Conservation (phyloP, 768 basidiomycete genomes). For the Termitomyces sp. region DNA sequence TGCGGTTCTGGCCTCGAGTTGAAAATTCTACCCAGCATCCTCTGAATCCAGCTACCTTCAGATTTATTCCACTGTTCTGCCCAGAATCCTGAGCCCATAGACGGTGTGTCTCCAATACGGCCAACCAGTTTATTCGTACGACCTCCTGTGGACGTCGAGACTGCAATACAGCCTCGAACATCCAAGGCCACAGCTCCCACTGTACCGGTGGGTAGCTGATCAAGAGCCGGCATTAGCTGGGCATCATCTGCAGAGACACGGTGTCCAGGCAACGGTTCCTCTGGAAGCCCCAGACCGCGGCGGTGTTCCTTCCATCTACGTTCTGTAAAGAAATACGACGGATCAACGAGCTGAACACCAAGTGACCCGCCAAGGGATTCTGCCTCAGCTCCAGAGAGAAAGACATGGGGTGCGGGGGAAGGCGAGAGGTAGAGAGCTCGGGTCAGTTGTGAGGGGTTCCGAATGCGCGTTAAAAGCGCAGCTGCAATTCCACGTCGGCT, state of each 20-base stretch:
- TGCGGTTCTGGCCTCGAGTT: conserved; percentile 26
- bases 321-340: conserved; percentile 77
- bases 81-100: conserved; percentile 80
- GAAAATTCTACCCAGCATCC: conserved; percentile 17
- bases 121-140: conserved; percentile 82
- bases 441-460: conserved; percentile 72
- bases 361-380: conserved; percentile 56
- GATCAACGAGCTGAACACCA: conserved; percentile 59
- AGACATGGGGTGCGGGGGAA: conserved; percentile 55
- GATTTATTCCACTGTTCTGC: conserved; percentile 66
- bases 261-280: conserved; percentile 47
- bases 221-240: conserved; percentile 32
- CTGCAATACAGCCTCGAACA: conserved; percentile 65
- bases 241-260: conserved; percentile 7
- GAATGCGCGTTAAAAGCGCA: conserved; percentile 61
- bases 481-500: conserved; percentile 61
- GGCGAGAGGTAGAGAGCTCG: conserved; percentile 72
- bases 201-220: conserved; percentile 69
- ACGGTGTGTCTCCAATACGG: conserved; percentile 79
- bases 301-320: conserved; percentile 76
- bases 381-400: conserved; percentile 64
- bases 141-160: conserved; percentile 79
- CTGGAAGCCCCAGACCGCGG: conserved; percentile 69
- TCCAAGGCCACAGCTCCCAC: conserved; percentile 86
- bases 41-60: conserved; percentile 28